These are phyloP conservation scores for Datisca glomerata DNA, from an alignment of 306 rosid genomes.

Conservation along the genomic window DNA sequence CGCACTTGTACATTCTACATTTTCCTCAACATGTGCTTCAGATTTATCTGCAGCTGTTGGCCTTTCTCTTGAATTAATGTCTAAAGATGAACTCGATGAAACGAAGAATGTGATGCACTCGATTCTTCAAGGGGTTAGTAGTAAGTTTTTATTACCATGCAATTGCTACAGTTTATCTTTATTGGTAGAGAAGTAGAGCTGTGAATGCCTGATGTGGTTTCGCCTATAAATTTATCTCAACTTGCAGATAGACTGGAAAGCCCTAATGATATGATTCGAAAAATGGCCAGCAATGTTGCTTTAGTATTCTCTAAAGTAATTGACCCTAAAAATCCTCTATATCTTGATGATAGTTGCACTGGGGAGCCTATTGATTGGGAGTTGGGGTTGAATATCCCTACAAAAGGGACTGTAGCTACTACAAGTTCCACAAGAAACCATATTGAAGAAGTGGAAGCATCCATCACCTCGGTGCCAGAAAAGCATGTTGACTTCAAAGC, in stretches of 20 bases:
- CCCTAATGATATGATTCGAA: slow-evolving; percentile 64
- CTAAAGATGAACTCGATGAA: slow-evolving; percentile 65
- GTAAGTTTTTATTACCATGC: slow-evolving; percentile 34
- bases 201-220: slow-evolving; percentile 2
- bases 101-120: slow-evolving; percentile 59
- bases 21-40: slow-evolving; percentile 18
- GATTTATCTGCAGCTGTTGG: slow-evolving; percentile 92
- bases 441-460: slow-evolving; percentile 15
- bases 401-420: slow-evolving; percentile 25
- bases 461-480: slow-evolving; percentile 21
- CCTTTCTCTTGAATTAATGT: slow-evolving; percentile 62
- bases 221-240: slow-evolving; percentile 9
- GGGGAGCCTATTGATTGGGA: slow-evolving; percentile 78
- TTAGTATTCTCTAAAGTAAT: slow-evolving; percentile 74
- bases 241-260: slow-evolving; percentile 96
- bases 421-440: slow-evolving; percentile 20
- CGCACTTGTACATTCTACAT: no score
- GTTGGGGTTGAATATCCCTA: slow-evolving; percentile 37
- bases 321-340: slow-evolving; percentile 87
- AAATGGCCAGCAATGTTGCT: slow-evolving; percentile 83
- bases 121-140: slow-evolving; percentile 94
- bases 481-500: slow-evolving; percentile 18
- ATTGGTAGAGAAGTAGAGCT: no score
- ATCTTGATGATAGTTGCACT: slow-evolving; percentile 72
- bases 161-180: slow-evolving; percentile 3